Percentiles rank a stretch among this genome's conserved stretches.
phyloP scores from a whole-genome alignment of 768 basidiomycete genomes.

The Rhodotorula paludigena region DNA sequence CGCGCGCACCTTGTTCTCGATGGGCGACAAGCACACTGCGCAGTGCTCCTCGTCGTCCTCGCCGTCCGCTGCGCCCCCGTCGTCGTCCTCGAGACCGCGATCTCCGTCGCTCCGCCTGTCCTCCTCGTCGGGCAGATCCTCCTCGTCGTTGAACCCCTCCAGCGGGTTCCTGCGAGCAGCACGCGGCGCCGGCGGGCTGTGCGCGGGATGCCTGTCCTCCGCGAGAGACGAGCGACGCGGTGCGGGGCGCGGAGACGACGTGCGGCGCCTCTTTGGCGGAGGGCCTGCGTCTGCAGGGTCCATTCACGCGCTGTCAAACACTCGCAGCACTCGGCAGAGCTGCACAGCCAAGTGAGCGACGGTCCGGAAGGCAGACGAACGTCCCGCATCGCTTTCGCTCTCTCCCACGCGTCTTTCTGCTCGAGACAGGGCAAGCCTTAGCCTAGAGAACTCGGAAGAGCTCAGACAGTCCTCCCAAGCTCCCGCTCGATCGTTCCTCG shows the following conservation, averaged over 20 bases:
- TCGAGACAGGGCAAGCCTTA: too few relatives aligned
- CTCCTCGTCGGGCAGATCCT: background rate
- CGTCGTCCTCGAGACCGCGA: background rate
- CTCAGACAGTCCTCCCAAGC: too few relatives aligned
- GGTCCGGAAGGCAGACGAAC: too few relatives aligned
- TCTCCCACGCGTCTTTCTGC: too few relatives aligned
- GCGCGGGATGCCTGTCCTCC: background rate
- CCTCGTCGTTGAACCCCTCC: constrained; percentile 25
- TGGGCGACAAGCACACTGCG: constrained; percentile 34
- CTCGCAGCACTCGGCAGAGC: too few relatives aligned
- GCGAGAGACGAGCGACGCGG: background rate
- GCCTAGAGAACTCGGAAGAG: too few relatives aligned
- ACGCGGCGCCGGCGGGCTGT: background rate
- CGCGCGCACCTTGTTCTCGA: constrained; percentile 32
- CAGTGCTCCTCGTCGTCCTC: constrained; percentile 16
- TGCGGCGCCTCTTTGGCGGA: background rate
- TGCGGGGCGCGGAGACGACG: background rate
- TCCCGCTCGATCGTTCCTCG: background rate
- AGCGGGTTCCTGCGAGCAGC: background rate
- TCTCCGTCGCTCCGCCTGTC: background rate
- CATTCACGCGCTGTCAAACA: background rate
- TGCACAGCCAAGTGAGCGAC: too few relatives aligned
- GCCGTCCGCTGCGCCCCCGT: background rate
- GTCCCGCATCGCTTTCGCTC: too few relatives aligned
- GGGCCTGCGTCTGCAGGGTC: background rate